Evolutionary conservation across 306 rosid species (phyloP), one percentile per base, ranked within the genome.

Genomic region (Echinosophora koreensis): DNA sequence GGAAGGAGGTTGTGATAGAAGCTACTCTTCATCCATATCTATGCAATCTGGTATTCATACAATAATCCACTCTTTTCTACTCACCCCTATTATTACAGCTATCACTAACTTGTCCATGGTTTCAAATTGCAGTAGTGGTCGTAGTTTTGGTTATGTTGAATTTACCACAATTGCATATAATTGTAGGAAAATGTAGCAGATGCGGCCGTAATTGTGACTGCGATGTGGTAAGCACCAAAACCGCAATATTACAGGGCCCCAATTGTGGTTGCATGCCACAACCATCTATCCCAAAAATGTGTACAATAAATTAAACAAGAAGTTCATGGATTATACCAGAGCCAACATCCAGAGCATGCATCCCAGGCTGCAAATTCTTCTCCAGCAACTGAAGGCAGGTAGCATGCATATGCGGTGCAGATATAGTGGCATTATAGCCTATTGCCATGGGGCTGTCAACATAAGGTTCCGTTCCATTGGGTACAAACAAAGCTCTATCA

Each of bases 371-470:
- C 92, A 96, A 85, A 77, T 96, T 82, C 66, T 92, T 62, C 78
- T 92, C 93, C 77, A 96, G 87, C 81, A 96, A 85, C 67, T 92
- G 91, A 77, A 96, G 98, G 86, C 99, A 96, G 12, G 83, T 92
- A 5, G 94, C 99, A 44, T 96, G 99, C 99, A 96, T 96, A 66
- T 96, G 99, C 59, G 99, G 99, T 22, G 99, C 99, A 77, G 99
- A 96, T 77, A 96, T 96, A 46, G 99, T 96, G 57, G 89, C 99
- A 86, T 96, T 96, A 73, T 88, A 92, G 16, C 99, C 99, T 67
- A 96, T 92, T 0, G 94, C 76, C 93, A 92, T 66, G 55, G 99
- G 98, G 61, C 86, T 88, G 52, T 96, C 99, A 10, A 79, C 88
- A 82, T 96, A 96, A 37, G 98, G 76, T 1, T 84, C 75, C 13